Conservation (phyloP, 352 stramenopile species). For the Globisporangium apiculatum region DNA sequence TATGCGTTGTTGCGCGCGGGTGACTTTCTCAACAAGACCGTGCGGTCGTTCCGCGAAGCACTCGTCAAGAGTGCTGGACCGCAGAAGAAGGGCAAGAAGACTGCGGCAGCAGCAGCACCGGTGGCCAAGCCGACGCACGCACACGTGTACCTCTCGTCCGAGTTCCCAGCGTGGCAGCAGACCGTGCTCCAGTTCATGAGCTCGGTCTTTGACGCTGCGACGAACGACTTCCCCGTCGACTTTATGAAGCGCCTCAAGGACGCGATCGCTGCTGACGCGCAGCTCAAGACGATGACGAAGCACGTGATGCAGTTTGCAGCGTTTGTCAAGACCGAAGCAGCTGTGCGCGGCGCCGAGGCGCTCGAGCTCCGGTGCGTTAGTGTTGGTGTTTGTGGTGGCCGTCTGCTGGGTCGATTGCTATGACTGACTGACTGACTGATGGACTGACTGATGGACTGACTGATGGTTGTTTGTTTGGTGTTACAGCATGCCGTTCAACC, state of each 20-base stretch:
- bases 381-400: conserved; percentile 1
- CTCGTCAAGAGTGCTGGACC: conserved; percentile 57
- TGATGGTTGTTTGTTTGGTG: conserved; percentile 2
- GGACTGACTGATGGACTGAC: no score
- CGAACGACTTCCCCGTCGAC: conserved; percentile 67
- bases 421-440: not conserved
- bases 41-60: conserved; percentile 88
- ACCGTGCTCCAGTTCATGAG: conserved; percentile 83
- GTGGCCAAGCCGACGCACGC: conserved; percentile 86
- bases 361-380: conserved; percentile 83
- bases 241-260: conserved; percentile 88
- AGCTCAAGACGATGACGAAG: conserved; percentile 89
- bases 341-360: conserved; percentile 88
- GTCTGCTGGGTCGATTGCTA: no score
- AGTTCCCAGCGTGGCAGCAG: conserved; percentile 84
- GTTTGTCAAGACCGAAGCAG: conserved; percentile 92
- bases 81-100: conserved; percentile 88
- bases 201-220: conserved; percentile 43
- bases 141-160: conserved; percentile 80
- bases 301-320: conserved; percentile 96
- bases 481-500: conserved; percentile 91
- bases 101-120: conserved; percentile 60
- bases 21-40: conserved; percentile 90
- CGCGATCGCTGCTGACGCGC: conserved; percentile 58
- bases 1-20: conserved; percentile 89